Evolutionary conservation across 371 early-diverging fungal genomes (phyloP), one percentile per base, ranked within the genome.

Genomic region (Apophysomyces ossiformis): DNA sequence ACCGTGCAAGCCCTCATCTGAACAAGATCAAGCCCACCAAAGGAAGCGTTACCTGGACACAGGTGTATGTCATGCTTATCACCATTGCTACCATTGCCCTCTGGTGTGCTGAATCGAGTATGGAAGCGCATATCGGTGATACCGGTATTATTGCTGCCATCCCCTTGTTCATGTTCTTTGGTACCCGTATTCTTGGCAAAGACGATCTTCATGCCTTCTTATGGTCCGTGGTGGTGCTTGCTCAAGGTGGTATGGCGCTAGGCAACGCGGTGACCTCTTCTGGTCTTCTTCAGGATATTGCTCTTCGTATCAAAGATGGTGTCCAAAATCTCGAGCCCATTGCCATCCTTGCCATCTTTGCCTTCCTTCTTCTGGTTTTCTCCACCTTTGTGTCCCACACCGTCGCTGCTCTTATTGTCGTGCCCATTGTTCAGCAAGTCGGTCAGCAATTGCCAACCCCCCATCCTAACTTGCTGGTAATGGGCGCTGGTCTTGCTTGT

Each of bases 331-430:
- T 93, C 68, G 69, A 84, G 2, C 73, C 87, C 5, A 92, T 90
- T 69, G 77, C 78, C 4, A 89, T 94, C 16, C 69, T 93, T 13
- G 73, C 85, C 9, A 74, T 90, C 35, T 90, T 94, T 69, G 79
- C 89, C 6, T 69, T 79, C 12, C 74, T 94, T 37, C 87, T 92
- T 12, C 74, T 93, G 16, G 87, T 93, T 2, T 88, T 93, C 66
- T 88, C 97, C n/a, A 95, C 95, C 2, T 97, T 98, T 73, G 94
- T 98, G 54, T 92, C 92, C 1, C 99, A 98, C 69, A 98, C 99
- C 0, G 99, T 98, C 6, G 92, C 91, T 7, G 95, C 95, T 1
- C 74, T 94, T 61, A 93, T 94, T 61, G 89, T 94, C 43, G 73
- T 94, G 32, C 95, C 95, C 2, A 90, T 94, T 60, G 92, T 94